phyloP scores from a whole-genome alignment of 305 asterid species.

The Fraxinus sp. region DNA sequence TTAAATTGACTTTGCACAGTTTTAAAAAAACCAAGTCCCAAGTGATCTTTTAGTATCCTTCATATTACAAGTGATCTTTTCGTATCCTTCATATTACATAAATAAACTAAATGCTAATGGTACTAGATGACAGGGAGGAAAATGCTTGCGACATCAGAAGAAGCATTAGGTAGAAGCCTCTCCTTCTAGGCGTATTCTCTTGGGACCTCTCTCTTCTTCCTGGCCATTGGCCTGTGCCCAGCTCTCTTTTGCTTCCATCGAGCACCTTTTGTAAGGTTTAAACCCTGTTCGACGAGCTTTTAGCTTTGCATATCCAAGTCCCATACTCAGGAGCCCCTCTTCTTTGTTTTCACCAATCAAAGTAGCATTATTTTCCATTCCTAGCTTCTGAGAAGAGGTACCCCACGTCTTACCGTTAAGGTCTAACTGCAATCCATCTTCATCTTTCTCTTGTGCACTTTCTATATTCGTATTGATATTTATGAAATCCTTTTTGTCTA shows the following conservation, averaged over 20 bases:
- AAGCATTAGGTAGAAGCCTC: conserved; percentile 46
- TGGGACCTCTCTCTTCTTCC: conserved; percentile 68
- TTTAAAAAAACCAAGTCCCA: neutral
- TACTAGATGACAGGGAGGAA: conserved; percentile 32
- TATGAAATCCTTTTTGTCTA: conserved; percentile 34
- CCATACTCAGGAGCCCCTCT: conserved; percentile 40
- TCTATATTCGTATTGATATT: conserved; percentile 23
- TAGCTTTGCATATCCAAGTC: conserved; percentile 53
- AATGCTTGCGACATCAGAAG: conserved; percentile 29
- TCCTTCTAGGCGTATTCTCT: conserved; percentile 77
- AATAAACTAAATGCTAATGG: conserved; percentile 26
- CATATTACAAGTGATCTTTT: conserved; percentile 24
- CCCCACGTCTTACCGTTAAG: conserved; percentile 35
- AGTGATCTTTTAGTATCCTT: conserved; percentile 20
- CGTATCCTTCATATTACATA: conserved; percentile 28
- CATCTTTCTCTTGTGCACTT: conserved; percentile 32
- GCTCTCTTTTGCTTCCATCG: conserved; percentile 75
- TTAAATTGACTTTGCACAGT: conserved; percentile 33
- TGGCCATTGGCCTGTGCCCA: conserved; percentile 42
- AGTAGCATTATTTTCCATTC: conserved; percentile 25
- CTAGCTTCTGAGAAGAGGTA: conserved; percentile 29
- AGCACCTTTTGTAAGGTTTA: conserved; percentile 95
- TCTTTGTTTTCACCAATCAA: conserved; percentile 42
- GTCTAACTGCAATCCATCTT: conserved; percentile 37
- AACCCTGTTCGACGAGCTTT: conserved; percentile 68